These are phyloP conservation scores for Quambalaria eucalypti DNA, from an alignment of 1,284 basidiomycete genomes.

Conservation along the genomic window DNA sequence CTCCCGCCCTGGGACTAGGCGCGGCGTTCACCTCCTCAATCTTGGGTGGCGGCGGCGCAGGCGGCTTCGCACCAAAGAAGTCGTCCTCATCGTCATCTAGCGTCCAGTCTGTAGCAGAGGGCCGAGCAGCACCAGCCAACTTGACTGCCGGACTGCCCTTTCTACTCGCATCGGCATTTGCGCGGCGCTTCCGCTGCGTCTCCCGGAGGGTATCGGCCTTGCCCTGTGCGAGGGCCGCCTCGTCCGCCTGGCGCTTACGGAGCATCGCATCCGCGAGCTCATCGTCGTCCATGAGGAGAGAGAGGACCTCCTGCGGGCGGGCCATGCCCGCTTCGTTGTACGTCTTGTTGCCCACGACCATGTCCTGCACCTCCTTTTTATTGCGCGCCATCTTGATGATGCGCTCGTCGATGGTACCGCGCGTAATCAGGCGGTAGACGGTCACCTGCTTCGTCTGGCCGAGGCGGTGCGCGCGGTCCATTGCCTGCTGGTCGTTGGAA, in stretches of 20 bases:
- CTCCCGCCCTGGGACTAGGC: no score
- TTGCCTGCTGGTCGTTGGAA: constrained; percentile 89
- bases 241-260: constrained; percentile 44
- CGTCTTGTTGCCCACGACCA: constrained; percentile 94
- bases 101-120: constrained; percentile 21
- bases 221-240: constrained; percentile 37
- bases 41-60: neutral
- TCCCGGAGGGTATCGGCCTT: constrained; percentile 43
- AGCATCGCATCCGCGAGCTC: constrained; percentile 50
- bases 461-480: constrained; percentile 97
- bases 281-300: constrained; percentile 88
- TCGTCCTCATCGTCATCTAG: constrained; percentile 46
- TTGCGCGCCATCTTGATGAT: constrained; percentile 60
- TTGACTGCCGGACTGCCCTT: no score
- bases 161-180: constrained; percentile 16
- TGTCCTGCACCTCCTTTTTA: constrained; percentile 63
- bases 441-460: constrained; percentile 98
- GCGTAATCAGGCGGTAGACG: constrained; percentile 91
- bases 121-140: constrained; percentile 5
- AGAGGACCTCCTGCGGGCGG: constrained; percentile 94
- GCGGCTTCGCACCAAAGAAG: constrained; percentile 23
- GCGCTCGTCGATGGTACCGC: constrained; percentile 95
- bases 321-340: constrained; percentile 57
- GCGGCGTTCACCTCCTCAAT: neutral
- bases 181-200: constrained; percentile 34